Base-by-base conservation (phyloP, 306 rosid species). In the Quillaja saponaria region DNA sequence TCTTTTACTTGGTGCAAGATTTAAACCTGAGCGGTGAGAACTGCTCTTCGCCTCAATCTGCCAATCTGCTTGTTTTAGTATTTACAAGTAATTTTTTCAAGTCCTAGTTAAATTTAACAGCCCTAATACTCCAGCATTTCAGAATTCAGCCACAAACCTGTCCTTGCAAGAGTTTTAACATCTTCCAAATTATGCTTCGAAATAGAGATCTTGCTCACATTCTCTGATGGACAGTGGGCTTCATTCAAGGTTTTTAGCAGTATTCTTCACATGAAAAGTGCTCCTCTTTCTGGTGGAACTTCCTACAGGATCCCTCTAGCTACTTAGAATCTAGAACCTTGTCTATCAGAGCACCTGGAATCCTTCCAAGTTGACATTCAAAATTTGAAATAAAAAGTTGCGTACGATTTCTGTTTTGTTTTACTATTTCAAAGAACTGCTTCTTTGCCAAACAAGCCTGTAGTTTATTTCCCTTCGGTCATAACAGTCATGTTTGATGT, bases 1-100 rank as follows among this genome's bases (percentile, higher is more conserved):
- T 35, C 13, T 34, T 35, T 19, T 47, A 37, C 56, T 34, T 34
- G 52, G 33, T 25, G 4, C 16, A 41, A 45, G n/a, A 50, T 58
- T 53, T 52, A 49, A 64, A 18, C 61, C 48, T 55, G 0, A 7
- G 21, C 7, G 51, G 51, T n/a, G 34, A 15, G 4, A 25, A 25
- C 8, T 20, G 20, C 10, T 59, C 34, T 40, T 41, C 12, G 39
- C 16, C 7, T 18, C 15, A 45, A 25, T 13, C 64, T 57, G 35
- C 17, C 47, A 25, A 1, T 25, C 2, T 25, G 31, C 31, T 1
- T 25, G 31, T 25, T 25, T 25, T 17, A 7, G 15, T 28, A 10
- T 65, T 52, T 3, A 42, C 62, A 56, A 57, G 57, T 20, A 57
- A 33, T 11, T 45, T 20, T 1, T 35, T 63, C 7, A 6, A 74